Evolutionary conservation across 306 rosid genomes (phyloP).

Genomic region (Styphnolobium japonicum): DNA sequence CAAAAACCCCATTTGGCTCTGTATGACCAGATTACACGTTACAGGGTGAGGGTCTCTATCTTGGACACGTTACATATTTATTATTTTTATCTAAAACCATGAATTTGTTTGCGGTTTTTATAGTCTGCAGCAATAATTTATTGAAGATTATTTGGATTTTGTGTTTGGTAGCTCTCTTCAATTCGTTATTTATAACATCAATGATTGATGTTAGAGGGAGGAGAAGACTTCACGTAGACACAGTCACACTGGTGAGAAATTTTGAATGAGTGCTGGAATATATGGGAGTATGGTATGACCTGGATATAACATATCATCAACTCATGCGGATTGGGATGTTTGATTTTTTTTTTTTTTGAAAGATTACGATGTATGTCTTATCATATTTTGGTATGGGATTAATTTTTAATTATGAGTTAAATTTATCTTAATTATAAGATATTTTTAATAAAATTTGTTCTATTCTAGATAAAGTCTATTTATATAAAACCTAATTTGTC

Average conservation of each 20-base stretch:
- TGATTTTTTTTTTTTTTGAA: too few relatives aligned
- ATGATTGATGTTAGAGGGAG: slow-evolving; percentile 26
- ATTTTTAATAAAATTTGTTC: too few relatives aligned
- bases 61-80: not conserved
- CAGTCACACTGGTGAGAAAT: not conserved
- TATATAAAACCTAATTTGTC: too few relatives aligned
- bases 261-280: not conserved
- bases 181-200: not conserved
- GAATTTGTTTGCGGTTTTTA: not conserved
- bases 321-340: not conserved
- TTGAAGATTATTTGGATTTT: not conserved
- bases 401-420: too few relatives aligned
- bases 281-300: not conserved
- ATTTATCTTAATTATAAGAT: too few relatives aligned
- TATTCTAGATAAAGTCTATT: too few relatives aligned
- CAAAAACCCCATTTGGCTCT: not conserved
- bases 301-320: not conserved
- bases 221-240: not conserved
- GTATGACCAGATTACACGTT: slow-evolving; percentile 16
- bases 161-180: not conserved
- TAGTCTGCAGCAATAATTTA: not conserved
- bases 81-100: not conserved
- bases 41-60: not conserved
- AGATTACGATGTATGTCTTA: too few relatives aligned
- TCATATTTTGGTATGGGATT: too few relatives aligned